A percentile compares a stretch with the other conserved stretches of the same genome.
Evolutionary conservation across 345 rosid genomes (phyloP).

Genomic region (Lepidium africanum): DNA sequence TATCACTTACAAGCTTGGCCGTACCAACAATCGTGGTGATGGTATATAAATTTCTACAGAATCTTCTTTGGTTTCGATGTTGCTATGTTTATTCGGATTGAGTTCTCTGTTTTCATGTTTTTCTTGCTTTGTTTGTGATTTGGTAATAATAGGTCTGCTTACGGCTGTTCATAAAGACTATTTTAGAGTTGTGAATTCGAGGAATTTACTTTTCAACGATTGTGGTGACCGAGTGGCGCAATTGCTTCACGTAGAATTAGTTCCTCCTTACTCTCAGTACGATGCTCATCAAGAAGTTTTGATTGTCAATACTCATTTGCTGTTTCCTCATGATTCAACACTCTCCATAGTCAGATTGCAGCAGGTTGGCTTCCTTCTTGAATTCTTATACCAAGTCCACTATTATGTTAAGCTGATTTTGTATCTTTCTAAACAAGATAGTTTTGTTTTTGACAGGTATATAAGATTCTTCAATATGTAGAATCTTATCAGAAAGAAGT

Average conservation of each 20-base stretch:
- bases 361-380: conserved; percentile 36
- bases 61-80: not conserved
- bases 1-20: conserved; percentile 61
- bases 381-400: not conserved
- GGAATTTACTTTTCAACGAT: conserved; percentile 67
- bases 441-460: conserved; percentile 42
- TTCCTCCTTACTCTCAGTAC: conserved; percentile 34
- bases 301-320: conserved; percentile 86
- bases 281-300: conserved; percentile 50
- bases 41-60: conserved; percentile 36
- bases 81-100: not conserved
- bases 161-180: conserved; percentile 75
- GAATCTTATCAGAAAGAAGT: conserved; percentile 78
- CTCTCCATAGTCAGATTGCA: conserved; percentile 62
- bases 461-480: conserved; percentile 72
- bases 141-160: conserved; percentile 44
- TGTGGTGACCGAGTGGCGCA: conserved; percentile 78
- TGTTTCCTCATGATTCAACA: conserved; percentile 87
- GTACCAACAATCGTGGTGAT: conserved; percentile 95
- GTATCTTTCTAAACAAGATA: not conserved
- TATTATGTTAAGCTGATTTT: not conserved
- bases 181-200: conserved; percentile 62
- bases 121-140: not conserved
- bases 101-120: not conserved
- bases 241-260: conserved; percentile 55